Conservation (phyloP, 1,139 yeast genomes). For the Candida labiduridarum region DNA sequence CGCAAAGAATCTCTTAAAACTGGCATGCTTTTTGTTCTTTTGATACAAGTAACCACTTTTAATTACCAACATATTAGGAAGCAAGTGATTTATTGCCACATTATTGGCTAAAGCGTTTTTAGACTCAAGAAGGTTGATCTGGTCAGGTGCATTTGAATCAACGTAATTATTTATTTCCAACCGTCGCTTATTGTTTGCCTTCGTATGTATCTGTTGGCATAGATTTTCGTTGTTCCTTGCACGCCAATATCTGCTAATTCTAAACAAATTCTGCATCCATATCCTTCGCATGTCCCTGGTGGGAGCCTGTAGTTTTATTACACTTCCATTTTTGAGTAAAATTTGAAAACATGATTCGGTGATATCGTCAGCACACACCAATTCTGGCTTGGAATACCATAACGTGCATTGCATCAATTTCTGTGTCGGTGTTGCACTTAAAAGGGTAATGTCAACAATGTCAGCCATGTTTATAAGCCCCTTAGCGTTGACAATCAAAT, state of each 20-base stretch:
- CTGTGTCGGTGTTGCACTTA: slow-evolving; percentile 33
- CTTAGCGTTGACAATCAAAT: slow-evolving; percentile 57
- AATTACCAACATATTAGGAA: slow-evolving; percentile 7
- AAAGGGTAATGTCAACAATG: slow-evolving; percentile 40
- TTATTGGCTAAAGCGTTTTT: slow-evolving; percentile 5
- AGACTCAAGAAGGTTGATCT: slow-evolving; percentile 56
- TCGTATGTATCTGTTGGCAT: slow-evolving; percentile 34
- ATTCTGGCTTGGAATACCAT: slow-evolving; percentile 41
- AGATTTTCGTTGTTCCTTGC: slow-evolving; percentile 46
- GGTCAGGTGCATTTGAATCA: slow-evolving; percentile 59
- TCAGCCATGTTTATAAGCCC: slow-evolving; percentile 63
- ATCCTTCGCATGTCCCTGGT: slow-evolving; percentile 50
- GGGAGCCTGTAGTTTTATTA: slow-evolving; percentile 61
- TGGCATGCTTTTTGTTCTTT: slow-evolving; percentile 68
- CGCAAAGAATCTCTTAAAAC: slow-evolving; percentile 62
- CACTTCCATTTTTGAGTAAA: slow-evolving; percentile 47
- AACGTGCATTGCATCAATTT: slow-evolving; percentile 39
- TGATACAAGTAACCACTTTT: slow-evolving; percentile 64
- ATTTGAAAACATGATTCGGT: slow-evolving; percentile 56
- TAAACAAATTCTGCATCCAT: slow-evolving; percentile 61
- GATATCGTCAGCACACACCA: slow-evolving; percentile 31
- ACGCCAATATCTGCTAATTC: slow-evolving; percentile 62
- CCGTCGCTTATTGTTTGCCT: slow-evolving; percentile 47
- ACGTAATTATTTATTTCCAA: slow-evolving; percentile 57
- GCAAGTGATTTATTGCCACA: not conserved